Percentiles rank a stretch among this genome's conserved stretches.
These are phyloP conservation scores for Clarireedia homoeocarpa DNA, from an alignment of 2,329 filamentous ascomycete genomes.

Conservation along the genomic window DNA sequence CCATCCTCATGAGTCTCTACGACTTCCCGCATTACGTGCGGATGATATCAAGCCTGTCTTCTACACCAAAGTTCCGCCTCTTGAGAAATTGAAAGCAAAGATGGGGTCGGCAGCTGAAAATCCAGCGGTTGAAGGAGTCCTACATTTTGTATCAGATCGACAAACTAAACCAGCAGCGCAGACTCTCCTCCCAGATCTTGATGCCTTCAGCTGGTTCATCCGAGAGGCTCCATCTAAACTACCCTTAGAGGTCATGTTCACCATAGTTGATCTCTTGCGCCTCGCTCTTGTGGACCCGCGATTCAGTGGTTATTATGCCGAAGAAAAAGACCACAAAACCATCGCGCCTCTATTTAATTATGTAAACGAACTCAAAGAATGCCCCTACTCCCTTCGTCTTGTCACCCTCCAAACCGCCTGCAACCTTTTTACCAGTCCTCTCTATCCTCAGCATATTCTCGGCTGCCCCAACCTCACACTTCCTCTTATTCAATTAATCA, in stretches of 20 bases:
- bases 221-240: slow-evolving; percentile 46
- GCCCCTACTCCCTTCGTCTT: slow-evolving; percentile 75
- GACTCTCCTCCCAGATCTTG: slow-evolving; percentile 63
- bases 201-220: slow-evolving; percentile 55
- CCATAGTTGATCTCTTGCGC: slow-evolving; percentile 78
- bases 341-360: slow-evolving; percentile 52
- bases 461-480: slow-evolving; percentile 42
- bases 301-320: slow-evolving; percentile 73
- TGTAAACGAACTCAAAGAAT: slow-evolving; percentile 47
- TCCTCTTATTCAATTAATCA: slow-evolving; percentile 61
- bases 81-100: slow-evolving; percentile 75
- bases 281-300: slow-evolving; percentile 69
- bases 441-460: slow-evolving; percentile 61
- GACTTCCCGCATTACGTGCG: slow-evolving; percentile 61
- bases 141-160: slow-evolving; percentile 62
- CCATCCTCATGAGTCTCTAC: slow-evolving; percentile 68
- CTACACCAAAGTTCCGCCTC: slow-evolving; percentile 71
- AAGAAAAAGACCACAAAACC: slow-evolving; percentile 60
- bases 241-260: slow-evolving; percentile 61
- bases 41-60: slow-evolving; percentile 53
- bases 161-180: slow-evolving; percentile 51
- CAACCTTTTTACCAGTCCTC: slow-evolving; percentile 71
- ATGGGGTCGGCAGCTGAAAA: slow-evolving; percentile 57
- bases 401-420: slow-evolving; percentile 77
- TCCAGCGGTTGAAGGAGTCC: slow-evolving; percentile 54